Evolutionary conservation across 192 early-diverging fungal species (phyloP).

Genomic region (Powellomyces hirtus): DNA sequence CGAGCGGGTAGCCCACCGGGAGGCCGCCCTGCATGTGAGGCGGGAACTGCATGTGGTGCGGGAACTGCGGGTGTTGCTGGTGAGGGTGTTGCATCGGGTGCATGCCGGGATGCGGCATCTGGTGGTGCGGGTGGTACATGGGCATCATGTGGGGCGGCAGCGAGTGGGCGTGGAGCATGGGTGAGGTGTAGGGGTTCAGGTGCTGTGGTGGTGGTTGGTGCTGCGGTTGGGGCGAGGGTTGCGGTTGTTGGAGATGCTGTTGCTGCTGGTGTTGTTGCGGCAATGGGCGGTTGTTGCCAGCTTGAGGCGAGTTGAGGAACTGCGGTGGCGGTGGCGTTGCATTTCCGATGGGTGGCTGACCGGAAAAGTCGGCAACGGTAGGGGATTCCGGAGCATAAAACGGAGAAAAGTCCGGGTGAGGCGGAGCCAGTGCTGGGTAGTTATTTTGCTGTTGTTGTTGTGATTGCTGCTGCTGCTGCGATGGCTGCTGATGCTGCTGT

Average conservation of each 20-base stretch:
- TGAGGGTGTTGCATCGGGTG: not conserved
- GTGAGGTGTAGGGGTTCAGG: not conserved
- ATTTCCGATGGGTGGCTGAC: not conserved
- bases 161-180: not conserved
- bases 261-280: no score
- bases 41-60: not conserved
- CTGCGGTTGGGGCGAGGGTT: no score
- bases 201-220: no score
- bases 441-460: not conserved
- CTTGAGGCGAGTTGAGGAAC: not conserved
- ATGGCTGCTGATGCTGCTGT: slow-evolving; percentile 2
- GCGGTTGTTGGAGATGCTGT: no score
- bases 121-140: not conserved
- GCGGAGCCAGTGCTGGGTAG: not conserved
- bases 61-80: not conserved
- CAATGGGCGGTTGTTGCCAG: no score
- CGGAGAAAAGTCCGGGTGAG: slow-evolving; percentile 1
- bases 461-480: not conserved
- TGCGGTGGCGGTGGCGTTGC: not conserved
- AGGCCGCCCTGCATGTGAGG: not conserved
- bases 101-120: not conserved
- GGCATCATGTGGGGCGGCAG: not conserved
- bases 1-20: slow-evolving; percentile 40
- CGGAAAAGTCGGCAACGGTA: not conserved
- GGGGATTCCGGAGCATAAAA: not conserved